Percentiles rank a stretch among this genome's conserved stretches.
phyloP scores from a whole-genome alignment of 371 early-diverging fungal species.

The Mucor sp. region DNA sequence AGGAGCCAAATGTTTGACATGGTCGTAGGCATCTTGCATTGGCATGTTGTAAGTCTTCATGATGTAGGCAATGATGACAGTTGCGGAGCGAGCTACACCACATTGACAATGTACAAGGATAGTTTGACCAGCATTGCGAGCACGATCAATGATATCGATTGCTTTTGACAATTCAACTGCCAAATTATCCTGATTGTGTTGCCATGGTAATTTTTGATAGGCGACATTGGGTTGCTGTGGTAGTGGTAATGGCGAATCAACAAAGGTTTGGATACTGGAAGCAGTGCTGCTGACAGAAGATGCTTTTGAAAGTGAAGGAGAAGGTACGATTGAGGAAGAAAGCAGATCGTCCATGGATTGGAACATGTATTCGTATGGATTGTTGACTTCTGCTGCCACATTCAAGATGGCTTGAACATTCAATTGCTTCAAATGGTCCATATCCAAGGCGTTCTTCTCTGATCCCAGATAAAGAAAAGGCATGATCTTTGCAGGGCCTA shows the following conservation, averaged over 20 bases:
- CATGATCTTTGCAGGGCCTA: conserved; percentile 63
- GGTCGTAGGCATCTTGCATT: conserved; percentile 75
- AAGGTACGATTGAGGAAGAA: conserved; percentile 18
- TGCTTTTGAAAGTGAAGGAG: conserved; percentile 39
- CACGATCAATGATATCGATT: conserved; percentile 73
- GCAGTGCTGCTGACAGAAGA: conserved; percentile 33
- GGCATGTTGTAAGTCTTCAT: conserved; percentile 69
- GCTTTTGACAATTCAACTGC: conserved; percentile 64
- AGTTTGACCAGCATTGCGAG: conserved; percentile 53
- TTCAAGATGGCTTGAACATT: conserved; percentile 70
- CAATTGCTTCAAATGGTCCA: conserved; percentile 39
- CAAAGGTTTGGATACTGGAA: conserved; percentile 23
- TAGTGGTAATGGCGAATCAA: neutral
- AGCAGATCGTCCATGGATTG: conserved; percentile 28
- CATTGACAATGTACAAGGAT: conserved; percentile 89
- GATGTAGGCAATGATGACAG: conserved; percentile 85
- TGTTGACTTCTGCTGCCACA: conserved; percentile 76
- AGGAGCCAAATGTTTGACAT: conserved; percentile 71
- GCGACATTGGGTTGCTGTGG: conserved; percentile 1
- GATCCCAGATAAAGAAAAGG: conserved; percentile 75
- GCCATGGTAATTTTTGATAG: conserved; percentile 75
- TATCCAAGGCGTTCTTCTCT: conserved; percentile 58
- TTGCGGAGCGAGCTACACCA: conserved; percentile 89
- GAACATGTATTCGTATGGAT: conserved; percentile 39
- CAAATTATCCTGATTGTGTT: conserved; percentile 76